These are phyloP conservation scores for Kwoniella shivajii DNA, from an alignment of 1,284 basidiomycete genomes.

Conservation along the genomic window DNA sequence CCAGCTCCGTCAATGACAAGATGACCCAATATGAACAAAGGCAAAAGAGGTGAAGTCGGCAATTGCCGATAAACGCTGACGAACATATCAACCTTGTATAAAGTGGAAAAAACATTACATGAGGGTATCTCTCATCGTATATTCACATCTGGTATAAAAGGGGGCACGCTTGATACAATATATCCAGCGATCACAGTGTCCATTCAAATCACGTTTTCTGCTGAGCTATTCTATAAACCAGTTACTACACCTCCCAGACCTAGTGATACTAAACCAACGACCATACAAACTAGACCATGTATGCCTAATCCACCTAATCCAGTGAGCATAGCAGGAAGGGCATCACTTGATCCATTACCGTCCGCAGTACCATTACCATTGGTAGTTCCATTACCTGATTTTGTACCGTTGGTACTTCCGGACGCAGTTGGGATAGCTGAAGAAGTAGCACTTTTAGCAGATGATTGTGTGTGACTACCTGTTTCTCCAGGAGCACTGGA, in stretches of 20 bases:
- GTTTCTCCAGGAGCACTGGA: background rate
- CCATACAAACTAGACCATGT: background rate
- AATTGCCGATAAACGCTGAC: too few relatives aligned
- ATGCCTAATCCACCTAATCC: slow-evolving; percentile 1
- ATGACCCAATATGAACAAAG: too few relatives aligned
- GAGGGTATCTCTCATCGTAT: too few relatives aligned
- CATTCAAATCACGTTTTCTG: too few relatives aligned
- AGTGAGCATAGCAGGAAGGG: background rate
- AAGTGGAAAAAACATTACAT: too few relatives aligned
- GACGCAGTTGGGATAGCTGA: background rate
- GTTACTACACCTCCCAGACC: slow-evolving; percentile 6
- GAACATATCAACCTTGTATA: background rate
- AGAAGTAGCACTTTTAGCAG: background rate
- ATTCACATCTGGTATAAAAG: too few relatives aligned
- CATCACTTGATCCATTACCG: slow-evolving; percentile 3
- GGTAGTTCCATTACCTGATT: background rate
- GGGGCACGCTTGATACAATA: background rate
- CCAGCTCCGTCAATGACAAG: too few relatives aligned
- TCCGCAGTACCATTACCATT: slow-evolving; percentile 4
- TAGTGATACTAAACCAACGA: background rate
- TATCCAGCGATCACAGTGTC: background rate
- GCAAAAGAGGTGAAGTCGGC: too few relatives aligned
- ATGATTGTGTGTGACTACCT: background rate
- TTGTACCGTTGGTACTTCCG: background rate
- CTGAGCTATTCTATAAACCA: slow-evolving; percentile 9